Conservation (phyloP, 495 filamentous ascomycete genomes). For the Usnea hakonensis region DNA sequence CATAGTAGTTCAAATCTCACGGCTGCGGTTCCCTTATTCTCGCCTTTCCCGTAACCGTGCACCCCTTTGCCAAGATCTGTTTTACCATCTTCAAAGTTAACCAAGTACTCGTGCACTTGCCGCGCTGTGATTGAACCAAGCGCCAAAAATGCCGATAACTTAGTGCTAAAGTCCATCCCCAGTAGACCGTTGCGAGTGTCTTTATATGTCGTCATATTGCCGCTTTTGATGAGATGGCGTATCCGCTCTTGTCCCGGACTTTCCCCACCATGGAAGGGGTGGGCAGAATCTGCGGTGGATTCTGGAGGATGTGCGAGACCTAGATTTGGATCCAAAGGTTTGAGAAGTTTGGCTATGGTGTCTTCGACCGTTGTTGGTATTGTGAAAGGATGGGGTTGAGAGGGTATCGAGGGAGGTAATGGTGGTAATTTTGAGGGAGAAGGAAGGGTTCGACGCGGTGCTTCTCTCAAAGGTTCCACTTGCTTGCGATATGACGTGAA, state of each 20-base stretch:
- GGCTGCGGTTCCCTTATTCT: constrained; percentile 58
- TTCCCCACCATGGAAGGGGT: constrained; percentile 63
- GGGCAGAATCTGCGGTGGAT: constrained; percentile 45
- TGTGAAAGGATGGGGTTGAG: constrained; percentile 49
- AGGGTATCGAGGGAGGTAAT: constrained; percentile 46
- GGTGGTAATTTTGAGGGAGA: constrained; percentile 43
- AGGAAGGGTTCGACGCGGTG: constrained; percentile 44
- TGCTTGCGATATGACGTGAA: constrained; percentile 62
- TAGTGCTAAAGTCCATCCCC: constrained; percentile 60
- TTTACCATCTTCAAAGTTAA: constrained; percentile 50
- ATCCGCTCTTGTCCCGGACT: constrained; percentile 46
- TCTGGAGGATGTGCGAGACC: constrained; percentile 35
- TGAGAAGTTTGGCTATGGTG: constrained; percentile 44
- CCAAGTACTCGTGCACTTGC: constrained; percentile 53
- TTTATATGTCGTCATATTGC: constrained; percentile 53
- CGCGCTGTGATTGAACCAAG: constrained; percentile 61
- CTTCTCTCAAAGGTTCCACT: constrained; percentile 54
- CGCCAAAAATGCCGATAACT: constrained; percentile 60
- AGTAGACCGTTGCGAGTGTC: constrained; percentile 60
- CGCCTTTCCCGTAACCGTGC: constrained; percentile 52
- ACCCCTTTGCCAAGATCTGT: constrained; percentile 24
- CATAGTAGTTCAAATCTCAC: constrained; percentile 66
- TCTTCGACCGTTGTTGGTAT: constrained; percentile 46
- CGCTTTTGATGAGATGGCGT: constrained; percentile 48
- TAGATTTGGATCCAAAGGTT: constrained; percentile 41